Conservation (phyloP, 139 green algal species). For the Desmodesmus armatus region DNA sequence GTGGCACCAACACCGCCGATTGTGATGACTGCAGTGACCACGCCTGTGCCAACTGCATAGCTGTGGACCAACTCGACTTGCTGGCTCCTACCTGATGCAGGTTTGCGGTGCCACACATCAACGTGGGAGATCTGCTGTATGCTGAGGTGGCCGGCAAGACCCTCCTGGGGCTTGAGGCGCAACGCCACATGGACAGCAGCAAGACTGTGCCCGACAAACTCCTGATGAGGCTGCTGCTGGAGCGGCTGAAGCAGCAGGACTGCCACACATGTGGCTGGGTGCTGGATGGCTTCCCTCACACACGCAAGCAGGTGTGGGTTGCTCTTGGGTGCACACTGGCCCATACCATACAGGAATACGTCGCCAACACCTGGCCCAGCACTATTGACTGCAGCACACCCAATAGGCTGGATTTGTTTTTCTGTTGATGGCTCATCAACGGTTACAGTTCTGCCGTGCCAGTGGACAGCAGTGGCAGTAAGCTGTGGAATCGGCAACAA, state of each 20-base stretch:
- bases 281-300: conserved; percentile 87
- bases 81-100: background rate
- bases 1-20: background rate
- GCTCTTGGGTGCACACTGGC: background rate
- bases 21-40: background rate
- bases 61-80: too few species aligned
- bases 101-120: conserved; percentile 65
- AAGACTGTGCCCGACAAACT: conserved; percentile 74
- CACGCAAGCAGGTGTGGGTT: conserved; percentile 48
- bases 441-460: too few species aligned
- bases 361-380: background rate
- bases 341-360: background rate
- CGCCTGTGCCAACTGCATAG: too few species aligned
- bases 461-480: too few species aligned
- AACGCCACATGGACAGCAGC: conserved; percentile 75
- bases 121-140: conserved; percentile 72
- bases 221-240: conserved; percentile 52
- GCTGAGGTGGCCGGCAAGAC: conserved; percentile 65
- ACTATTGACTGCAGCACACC: background rate
- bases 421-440: too few species aligned
- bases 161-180: conserved; percentile 68
- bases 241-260: conserved; percentile 61
- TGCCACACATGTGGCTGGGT: conserved; percentile 73
- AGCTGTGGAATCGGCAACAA: too few species aligned
- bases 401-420: too few species aligned